A percentile compares a stretch with the other conserved stretches of the same genome.
phyloP scores from a whole-genome alignment of 129 eudicot species.

The Glebionis coronaria region DNA sequence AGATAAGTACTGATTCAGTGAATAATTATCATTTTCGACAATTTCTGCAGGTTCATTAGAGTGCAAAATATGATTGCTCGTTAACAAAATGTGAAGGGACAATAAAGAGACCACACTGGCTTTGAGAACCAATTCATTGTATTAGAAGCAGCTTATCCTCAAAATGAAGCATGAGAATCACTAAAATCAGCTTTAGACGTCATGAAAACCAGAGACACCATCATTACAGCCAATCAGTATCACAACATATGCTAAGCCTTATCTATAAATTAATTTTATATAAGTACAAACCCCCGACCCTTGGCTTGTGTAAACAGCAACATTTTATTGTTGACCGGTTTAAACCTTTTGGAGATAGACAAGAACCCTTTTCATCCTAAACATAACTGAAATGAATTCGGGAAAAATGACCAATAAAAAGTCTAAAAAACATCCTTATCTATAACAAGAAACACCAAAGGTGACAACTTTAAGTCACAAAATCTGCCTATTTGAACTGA shows the following conservation, averaged over 20 bases:
- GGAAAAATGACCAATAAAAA: not conserved
- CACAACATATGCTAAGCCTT: not conserved
- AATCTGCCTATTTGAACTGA: too few relatives aligned
- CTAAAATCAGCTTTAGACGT: constrained; percentile 1
- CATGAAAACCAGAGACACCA: not conserved
- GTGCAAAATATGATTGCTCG: constrained; percentile 3
- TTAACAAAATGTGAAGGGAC: not conserved
- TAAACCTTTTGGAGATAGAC: too few relatives aligned
- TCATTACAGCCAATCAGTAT: not conserved
- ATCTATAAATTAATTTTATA: not conserved
- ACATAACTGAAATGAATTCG: not conserved
- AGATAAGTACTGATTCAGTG: too few relatives aligned
- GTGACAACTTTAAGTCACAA: not conserved
- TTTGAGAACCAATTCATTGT: not conserved
- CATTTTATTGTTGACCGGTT: too few relatives aligned
- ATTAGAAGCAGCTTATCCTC: constrained; percentile 4
- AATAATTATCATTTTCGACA: too few relatives aligned
- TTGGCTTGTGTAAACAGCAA: not conserved
- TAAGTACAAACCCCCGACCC: constrained; percentile 7
- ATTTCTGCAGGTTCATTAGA: not conserved
- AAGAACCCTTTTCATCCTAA: not conserved
- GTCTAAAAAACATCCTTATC: not conserved
- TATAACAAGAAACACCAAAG: not conserved
- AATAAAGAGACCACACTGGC: not conserved
- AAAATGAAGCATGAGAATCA: not conserved